Evolutionary conservation across 176 grass and related monocot genomes (phyloP).

Genomic region (Alloteropsis semialata): DNA sequence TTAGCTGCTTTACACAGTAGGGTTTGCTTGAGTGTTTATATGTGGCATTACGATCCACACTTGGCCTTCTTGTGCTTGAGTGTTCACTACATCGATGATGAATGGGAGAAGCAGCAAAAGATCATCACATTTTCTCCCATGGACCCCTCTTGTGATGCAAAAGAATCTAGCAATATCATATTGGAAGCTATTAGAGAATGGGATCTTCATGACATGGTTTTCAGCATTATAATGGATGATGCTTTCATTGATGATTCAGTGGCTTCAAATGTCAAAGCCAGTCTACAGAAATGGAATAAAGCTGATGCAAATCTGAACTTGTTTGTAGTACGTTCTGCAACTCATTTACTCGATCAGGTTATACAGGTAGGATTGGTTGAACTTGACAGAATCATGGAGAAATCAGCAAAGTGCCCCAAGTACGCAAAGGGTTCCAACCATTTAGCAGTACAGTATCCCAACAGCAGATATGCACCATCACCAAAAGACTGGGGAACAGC

Average conservation of each 20-base stretch:
- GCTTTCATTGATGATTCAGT: conserved; percentile 31
- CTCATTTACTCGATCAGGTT: conserved; percentile 37
- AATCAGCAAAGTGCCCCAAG: not conserved
- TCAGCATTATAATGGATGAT: conserved; percentile 33
- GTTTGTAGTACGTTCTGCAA: conserved; percentile 31
- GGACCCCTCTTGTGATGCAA: conserved; percentile 14
- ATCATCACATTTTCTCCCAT: conserved; percentile 8
- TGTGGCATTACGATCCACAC: conserved; percentile 26
- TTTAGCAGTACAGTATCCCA: conserved; percentile 15
- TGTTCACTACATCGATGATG: conserved; percentile 28
- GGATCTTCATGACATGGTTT: conserved; percentile 21
- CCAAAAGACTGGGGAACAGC: not conserved
- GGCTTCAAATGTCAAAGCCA: conserved; percentile 3
- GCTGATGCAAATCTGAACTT: conserved; percentile 4
- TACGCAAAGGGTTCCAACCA: not conserved
- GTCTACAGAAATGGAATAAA: conserved; percentile 13
- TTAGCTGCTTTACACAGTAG: conserved; percentile 8
- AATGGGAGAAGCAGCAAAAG: conserved; percentile 26
- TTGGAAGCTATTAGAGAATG: conserved; percentile 21
- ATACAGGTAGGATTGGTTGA: conserved; percentile 39
- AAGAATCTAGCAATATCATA: conserved; percentile 2
- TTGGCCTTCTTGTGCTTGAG: conserved; percentile 24
- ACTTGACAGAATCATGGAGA: conserved; percentile 34
- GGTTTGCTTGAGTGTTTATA: conserved; percentile 28
- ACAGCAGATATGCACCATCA: conserved; percentile 24